Evolutionary conservation across 2,329 filamentous ascomycete species (phyloP), one percentile per base, ranked within the genome.

Genomic region (Hypoxylon sp.): DNA sequence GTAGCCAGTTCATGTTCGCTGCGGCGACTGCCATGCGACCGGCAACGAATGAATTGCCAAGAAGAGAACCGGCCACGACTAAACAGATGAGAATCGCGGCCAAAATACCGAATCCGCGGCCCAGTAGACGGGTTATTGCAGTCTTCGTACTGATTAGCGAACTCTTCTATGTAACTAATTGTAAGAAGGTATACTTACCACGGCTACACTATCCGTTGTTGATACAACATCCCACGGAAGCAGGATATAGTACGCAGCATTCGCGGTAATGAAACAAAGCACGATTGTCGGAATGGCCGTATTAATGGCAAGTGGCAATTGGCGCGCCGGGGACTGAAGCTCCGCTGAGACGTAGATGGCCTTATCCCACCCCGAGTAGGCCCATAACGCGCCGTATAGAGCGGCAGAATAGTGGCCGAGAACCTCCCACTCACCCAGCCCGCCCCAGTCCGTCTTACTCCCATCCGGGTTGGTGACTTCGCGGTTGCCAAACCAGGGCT

Each of bases 331-430:
- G 0, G 79, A 71, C 0, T 79, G 81, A 6, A 87, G 78, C 70
- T 87, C 85, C 0, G 83, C 81, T 0, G 83, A 81, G 48, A 87
- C 78, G 67, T 87, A 87, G 52, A 86, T 82, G 3, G 84, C 84
- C 83, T 89, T 89, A 57, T 89, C 87, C 87, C 87, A 90, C 0
- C 87, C 87, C 0, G 85, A 87, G 62, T 89, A 90, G 0, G 85
- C 87, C 87, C 87, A 90, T 0, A 89, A 71, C 0, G 85, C 86
- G 0, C 83, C 87, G 67, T 89, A 89, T 0, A 89, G 77, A 0
- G 87, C 87, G 1, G 86, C 82, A 2, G 85, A 86, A 58, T 84
- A 84, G 67, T 88, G 84, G 0, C 87, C 87, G 24, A 88, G 80
- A 10, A 85, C 79, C 58, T 87, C 85, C 87, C 87, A 89, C 26